A percentile compares a stretch with the other conserved stretches of the same genome.
Conservation (phyloP, 305 asterid genomes). For the Solanum hybrid region DNA sequence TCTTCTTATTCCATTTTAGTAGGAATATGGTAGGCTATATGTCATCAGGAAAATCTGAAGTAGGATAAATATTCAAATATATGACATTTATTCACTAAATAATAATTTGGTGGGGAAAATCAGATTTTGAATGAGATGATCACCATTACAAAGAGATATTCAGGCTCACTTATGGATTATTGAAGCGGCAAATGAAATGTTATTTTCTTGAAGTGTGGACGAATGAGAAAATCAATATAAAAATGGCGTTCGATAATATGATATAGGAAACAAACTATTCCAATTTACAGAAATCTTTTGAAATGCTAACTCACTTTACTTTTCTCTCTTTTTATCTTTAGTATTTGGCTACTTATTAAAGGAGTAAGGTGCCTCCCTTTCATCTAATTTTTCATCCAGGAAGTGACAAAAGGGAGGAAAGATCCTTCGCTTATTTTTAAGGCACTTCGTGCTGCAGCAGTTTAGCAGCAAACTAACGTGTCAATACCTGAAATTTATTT, state of each 20-base stretch:
- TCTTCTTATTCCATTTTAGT: background rate
- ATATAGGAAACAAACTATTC: too few relatives aligned
- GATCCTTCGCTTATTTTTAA: too few relatives aligned
- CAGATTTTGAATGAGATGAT: background rate
- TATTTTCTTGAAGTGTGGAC: too few relatives aligned
- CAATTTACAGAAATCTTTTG: too few relatives aligned
- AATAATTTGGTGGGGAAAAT: background rate
- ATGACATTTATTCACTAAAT: background rate
- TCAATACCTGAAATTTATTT: background rate
- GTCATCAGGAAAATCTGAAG: background rate
- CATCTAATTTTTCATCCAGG: background rate
- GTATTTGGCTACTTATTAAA: background rate
- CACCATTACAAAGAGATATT: background rate
- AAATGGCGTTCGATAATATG: too few relatives aligned
- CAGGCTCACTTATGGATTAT: background rate
- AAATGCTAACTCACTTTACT: too few relatives aligned
- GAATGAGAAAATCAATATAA: too few relatives aligned
- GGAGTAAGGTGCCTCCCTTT: background rate
- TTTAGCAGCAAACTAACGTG: background rate
- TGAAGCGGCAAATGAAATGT: background rate
- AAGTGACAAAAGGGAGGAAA: too few relatives aligned
- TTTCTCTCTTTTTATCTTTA: background rate
- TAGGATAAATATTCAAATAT: background rate
- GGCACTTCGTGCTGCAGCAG: background rate
- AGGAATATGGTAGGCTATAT: background rate